Conservation (phyloP, 495 filamentous ascomycete genomes). For the Ramalina peruviana region DNA sequence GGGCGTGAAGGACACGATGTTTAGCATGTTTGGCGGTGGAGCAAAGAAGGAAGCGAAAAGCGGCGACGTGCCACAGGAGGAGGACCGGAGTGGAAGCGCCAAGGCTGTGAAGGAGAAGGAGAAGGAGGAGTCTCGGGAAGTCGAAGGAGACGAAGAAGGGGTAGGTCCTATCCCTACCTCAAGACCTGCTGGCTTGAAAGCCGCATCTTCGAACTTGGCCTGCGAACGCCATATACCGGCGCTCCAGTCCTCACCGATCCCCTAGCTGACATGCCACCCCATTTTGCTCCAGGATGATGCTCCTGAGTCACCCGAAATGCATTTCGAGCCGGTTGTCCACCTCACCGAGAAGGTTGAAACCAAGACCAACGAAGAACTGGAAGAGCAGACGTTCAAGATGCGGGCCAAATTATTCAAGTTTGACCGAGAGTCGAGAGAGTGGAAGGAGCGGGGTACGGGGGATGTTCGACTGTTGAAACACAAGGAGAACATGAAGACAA, state of each 20-base stretch:
- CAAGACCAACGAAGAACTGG: constrained; percentile 96
- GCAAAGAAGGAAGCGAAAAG: constrained; percentile 76
- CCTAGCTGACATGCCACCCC: too few species aligned
- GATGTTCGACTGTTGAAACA: constrained; percentile 95
- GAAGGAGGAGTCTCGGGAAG: constrained; percentile 29
- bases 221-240: too few species aligned
- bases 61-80: constrained; percentile 58
- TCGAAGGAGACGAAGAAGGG: constrained; percentile 12
- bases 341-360: constrained; percentile 91
- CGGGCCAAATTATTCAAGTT: constrained; percentile 99
- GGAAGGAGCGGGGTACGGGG: constrained; percentile 98
- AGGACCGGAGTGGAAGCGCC: constrained; percentile 73
- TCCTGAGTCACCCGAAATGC: constrained; percentile 76
- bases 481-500: constrained; percentile 93
- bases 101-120: constrained; percentile 59
- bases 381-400: constrained; percentile 98
- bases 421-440: constrained; percentile 76
- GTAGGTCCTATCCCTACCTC: constrained; percentile 5
- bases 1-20: constrained; percentile 60
- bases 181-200: not conserved
- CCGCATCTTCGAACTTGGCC: not conserved
- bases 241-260: too few species aligned
- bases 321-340: constrained; percentile 92
- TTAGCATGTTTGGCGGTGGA: constrained; percentile 94
- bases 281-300: constrained; percentile 42